A percentile compares a stretch with the other conserved stretches of the same genome.
Conservation (phyloP, 2,329 filamentous ascomycete genomes). For the Rhinocladiella mackenziei region DNA sequence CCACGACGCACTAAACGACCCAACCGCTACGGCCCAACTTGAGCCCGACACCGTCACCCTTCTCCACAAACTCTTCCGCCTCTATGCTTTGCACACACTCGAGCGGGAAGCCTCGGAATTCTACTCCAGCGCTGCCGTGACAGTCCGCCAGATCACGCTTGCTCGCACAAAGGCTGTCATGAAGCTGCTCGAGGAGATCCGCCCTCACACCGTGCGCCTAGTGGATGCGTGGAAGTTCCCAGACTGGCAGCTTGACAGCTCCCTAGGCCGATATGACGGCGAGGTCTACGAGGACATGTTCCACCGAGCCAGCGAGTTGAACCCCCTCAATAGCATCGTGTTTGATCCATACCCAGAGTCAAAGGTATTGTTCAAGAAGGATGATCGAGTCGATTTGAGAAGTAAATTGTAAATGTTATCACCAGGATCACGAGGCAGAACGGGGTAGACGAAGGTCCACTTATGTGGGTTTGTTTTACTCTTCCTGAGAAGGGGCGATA, state of each 20-base stretch:
- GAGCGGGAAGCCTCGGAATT: slow-evolving; percentile 68
- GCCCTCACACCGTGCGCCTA: slow-evolving; percentile 67
- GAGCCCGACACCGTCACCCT: slow-evolving; percentile 56
- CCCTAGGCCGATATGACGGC: slow-evolving; percentile 66
- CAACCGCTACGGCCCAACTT: slow-evolving; percentile 50
- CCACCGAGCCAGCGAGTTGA: slow-evolving; percentile 65
- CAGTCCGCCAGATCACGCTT: slow-evolving; percentile 67
- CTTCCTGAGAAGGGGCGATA: no score
- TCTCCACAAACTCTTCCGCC: slow-evolving; percentile 64
- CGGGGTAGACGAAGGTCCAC: no score
- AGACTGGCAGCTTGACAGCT: slow-evolving; percentile 72
- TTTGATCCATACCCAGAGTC: slow-evolving; percentile 69
- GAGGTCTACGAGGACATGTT: slow-evolving; percentile 77
- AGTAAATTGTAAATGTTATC: slow-evolving; percentile 26
- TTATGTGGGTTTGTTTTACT: no score
- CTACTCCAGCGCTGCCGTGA: slow-evolving; percentile 65
- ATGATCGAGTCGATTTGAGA: slow-evolving; percentile 32
- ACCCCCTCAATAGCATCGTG: slow-evolving; percentile 67
- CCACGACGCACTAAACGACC: slow-evolving; percentile 62
- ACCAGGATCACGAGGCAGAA: no score
- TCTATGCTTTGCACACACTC: slow-evolving; percentile 62
- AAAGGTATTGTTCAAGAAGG: slow-evolving; percentile 58
- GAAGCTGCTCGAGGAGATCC: slow-evolving; percentile 65
- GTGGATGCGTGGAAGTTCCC: slow-evolving; percentile 74
- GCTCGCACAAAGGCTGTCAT: slow-evolving; percentile 64